A percentile compares a stretch with the other conserved stretches of the same genome.
phyloP scores from a whole-genome alignment of 1,284 basidiomycete species.

The Leccinum angustisporum region DNA sequence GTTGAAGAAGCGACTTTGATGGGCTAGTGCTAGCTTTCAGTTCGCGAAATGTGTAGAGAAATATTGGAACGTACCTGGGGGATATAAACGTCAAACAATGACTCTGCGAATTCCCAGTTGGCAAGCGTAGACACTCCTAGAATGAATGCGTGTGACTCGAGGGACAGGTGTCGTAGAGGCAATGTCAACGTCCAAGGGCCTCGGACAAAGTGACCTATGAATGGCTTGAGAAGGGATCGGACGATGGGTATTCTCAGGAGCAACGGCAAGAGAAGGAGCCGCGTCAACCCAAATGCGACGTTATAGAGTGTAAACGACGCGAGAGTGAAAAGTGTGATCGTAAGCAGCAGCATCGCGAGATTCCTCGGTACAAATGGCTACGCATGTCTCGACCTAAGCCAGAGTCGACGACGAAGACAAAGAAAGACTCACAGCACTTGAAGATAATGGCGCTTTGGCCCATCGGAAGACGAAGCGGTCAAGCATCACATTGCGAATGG shows the following conservation, averaged over 20 bases:
- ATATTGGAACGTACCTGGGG: slow-evolving; percentile 39
- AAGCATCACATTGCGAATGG: slow-evolving; percentile 53
- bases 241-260: slow-evolving; percentile 55
- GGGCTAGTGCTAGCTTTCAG: slow-evolving; percentile 36
- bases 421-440: slow-evolving; percentile 20
- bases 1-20: slow-evolving; percentile 41
- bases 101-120: slow-evolving; percentile 62
- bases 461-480: slow-evolving; percentile 55
- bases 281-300: slow-evolving; percentile 44
- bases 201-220: slow-evolving; percentile 60
- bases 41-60: not conserved
- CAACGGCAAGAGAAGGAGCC: slow-evolving; percentile 47
- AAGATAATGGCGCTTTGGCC: slow-evolving; percentile 18
- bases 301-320: slow-evolving; percentile 41
- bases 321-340: slow-evolving; percentile 41
- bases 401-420: not conserved
- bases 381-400: not conserved
- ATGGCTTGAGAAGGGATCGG: slow-evolving; percentile 50
- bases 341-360: slow-evolving; percentile 31
- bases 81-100: slow-evolving; percentile 54
- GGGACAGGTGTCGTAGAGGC: slow-evolving; percentile 43
- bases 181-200: slow-evolving; percentile 55
- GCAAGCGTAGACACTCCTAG: slow-evolving; percentile 50
- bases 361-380: slow-evolving; percentile 28
- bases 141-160: slow-evolving; percentile 49